Conservation (phyloP, 1,139 yeast species). For the Nakaseomyces delphensis region DNA sequence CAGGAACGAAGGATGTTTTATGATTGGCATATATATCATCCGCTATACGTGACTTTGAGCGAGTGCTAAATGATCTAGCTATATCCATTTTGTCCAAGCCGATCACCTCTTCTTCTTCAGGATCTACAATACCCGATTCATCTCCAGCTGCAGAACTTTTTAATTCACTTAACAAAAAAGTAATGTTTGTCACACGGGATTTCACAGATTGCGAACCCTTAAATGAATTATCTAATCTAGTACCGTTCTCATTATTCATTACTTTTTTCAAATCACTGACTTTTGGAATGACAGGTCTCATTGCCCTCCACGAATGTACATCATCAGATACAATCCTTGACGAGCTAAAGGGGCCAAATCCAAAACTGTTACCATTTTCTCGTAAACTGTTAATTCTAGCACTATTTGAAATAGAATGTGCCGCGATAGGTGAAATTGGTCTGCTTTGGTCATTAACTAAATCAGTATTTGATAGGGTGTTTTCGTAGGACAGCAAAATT, state of each 20-base stretch:
- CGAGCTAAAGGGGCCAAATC: background rate
- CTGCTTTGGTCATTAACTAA: conserved; percentile 13
- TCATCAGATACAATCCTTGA: conserved; percentile 17
- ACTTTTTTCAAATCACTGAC: conserved; percentile 27
- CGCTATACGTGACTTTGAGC: conserved; percentile 28
- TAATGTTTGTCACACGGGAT: conserved; percentile 31
- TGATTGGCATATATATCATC: conserved; percentile 19
- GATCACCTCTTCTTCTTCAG: conserved; percentile 30
- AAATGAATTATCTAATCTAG: conserved; percentile 11
- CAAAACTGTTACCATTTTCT: conserved; percentile 2
- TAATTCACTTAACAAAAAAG: conserved; percentile 30
- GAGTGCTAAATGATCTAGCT: conserved; percentile 22
- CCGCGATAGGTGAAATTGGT: background rate
- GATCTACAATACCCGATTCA: conserved; percentile 26
- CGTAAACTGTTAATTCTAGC: background rate
- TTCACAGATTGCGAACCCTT: conserved; percentile 31
- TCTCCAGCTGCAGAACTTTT: conserved; percentile 18
- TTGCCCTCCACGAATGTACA: conserved; percentile 21
- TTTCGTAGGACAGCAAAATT: conserved; percentile 20
- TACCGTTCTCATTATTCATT: conserved; percentile 10
- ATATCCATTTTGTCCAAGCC: conserved; percentile 28
- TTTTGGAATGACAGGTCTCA: conserved; percentile 22
- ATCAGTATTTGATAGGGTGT: conserved; percentile 20
- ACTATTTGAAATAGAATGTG: conserved; percentile 1
- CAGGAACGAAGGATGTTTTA: conserved; percentile 10